Percentiles rank a stretch among this genome's conserved stretches.
phyloP scores from a whole-genome alignment of 108 stramenopile species.

The Cyclotella cryptica region DNA sequence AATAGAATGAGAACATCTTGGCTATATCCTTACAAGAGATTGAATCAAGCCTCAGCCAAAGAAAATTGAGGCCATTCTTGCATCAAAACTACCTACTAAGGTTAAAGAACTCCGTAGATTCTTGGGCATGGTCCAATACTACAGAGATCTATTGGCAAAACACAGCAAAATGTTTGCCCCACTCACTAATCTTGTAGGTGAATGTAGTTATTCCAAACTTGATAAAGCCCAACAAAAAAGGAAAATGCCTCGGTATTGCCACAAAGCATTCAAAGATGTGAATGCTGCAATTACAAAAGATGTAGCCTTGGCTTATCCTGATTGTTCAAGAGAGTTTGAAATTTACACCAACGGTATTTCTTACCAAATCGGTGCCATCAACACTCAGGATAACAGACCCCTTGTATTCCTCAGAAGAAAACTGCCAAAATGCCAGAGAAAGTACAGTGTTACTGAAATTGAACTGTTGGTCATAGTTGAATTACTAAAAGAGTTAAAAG shows the following conservation, averaged over 20 bases:
- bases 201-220: neutral
- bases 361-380: neutral
- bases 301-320: neutral
- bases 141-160: neutral
- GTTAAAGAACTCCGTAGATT: neutral
- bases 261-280: no score
- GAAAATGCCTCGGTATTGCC: neutral
- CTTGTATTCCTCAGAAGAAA: neutral
- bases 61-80: slow-evolving; percentile 4
- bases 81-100: neutral
- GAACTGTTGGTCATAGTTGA: slow-evolving; percentile 1
- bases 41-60: neutral
- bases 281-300: neutral
- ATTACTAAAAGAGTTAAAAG: neutral
- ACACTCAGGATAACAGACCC: slow-evolving; percentile 12
- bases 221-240: neutral
- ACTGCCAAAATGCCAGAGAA: neutral
- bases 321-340: neutral
- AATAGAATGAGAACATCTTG: no score
- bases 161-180: neutral
- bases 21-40: neutral
- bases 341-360: neutral
- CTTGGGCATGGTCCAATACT: neutral
- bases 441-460: slow-evolving; percentile 4
- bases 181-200: neutral